Evolutionary conservation across 2,329 filamentous ascomycete species (phyloP).

Genomic region (Epichloe scottii): DNA sequence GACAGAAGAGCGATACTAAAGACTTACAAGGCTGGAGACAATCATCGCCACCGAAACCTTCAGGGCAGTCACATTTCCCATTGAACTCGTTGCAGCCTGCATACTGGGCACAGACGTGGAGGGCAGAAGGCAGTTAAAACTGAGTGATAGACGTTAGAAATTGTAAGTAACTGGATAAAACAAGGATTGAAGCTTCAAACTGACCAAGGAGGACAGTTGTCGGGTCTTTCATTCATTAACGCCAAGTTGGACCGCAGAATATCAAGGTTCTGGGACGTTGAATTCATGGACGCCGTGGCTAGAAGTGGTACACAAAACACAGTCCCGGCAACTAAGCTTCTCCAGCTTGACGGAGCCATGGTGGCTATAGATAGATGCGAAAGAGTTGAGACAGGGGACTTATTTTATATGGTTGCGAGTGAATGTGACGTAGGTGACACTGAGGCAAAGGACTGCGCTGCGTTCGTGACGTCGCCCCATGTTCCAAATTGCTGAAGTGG

Average conservation of each 20-base stretch:
- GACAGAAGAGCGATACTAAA: neutral
- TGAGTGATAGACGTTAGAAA: slow-evolving; percentile 24
- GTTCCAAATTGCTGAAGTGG: neutral
- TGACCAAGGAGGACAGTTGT: slow-evolving; percentile 68
- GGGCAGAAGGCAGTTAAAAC: slow-evolving; percentile 96
- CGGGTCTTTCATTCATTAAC: slow-evolving; percentile 60
- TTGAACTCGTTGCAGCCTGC: slow-evolving; percentile 79
- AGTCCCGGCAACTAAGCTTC: slow-evolving; percentile 26
- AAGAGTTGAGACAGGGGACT: slow-evolving; percentile 2
- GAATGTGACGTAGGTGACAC: too few relatives aligned
- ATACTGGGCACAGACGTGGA: slow-evolving; percentile 88
- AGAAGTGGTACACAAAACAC: slow-evolving; percentile 28
- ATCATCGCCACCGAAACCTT: slow-evolving; percentile 89
- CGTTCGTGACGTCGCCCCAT: slow-evolving; percentile 1
- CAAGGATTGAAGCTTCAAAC: slow-evolving; percentile 6
- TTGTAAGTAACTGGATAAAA: slow-evolving; percentile 7
- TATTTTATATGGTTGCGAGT: too few relatives aligned
- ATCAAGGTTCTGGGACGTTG: slow-evolving; percentile 49
- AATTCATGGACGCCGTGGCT: slow-evolving; percentile 28
- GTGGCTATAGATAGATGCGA: slow-evolving; percentile 12
- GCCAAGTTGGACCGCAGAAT: slow-evolving; percentile 54
- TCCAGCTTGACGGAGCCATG: slow-evolving; percentile 28
- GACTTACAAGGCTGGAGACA: slow-evolving; percentile 65
- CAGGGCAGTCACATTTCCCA: slow-evolving; percentile 83
- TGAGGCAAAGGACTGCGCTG: too few relatives aligned